These are phyloP conservation scores for Hyaloscypha hepaticicola DNA, from an alignment of 495 filamentous ascomycete species.

Conservation along the genomic window DNA sequence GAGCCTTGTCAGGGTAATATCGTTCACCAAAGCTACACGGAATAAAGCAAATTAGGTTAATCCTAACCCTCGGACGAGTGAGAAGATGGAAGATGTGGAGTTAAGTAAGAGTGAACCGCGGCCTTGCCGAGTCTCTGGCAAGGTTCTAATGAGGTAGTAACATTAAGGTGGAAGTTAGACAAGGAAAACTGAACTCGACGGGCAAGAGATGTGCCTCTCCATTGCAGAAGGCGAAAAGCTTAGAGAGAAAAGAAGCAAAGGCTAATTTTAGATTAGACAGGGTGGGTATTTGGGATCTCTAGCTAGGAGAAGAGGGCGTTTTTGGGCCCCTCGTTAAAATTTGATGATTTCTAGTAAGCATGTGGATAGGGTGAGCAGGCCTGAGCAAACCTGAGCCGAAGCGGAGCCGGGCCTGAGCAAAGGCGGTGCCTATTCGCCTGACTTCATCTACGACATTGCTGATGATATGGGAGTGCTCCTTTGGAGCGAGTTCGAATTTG, in stretches of 20 bases:
- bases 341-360: slow-evolving; percentile 12
- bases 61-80: no score
- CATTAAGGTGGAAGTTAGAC: no score
- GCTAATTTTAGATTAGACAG: slow-evolving; percentile 20
- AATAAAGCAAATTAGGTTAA: no score
- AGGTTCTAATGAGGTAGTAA: no score
- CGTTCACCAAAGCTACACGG: no score
- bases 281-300: slow-evolving; percentile 19
- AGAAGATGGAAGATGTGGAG: no score
- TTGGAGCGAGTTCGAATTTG: slow-evolving; percentile 86
- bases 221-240: background rate
- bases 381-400: slow-evolving; percentile 14
- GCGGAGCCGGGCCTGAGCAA: slow-evolving; percentile 73
- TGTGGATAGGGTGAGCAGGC: background rate
- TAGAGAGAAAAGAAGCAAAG: slow-evolving; percentile 15
- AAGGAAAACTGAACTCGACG: background rate
- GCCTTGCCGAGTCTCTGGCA: no score
- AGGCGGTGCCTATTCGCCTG: slow-evolving; percentile 74
- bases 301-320: slow-evolving; percentile 11
- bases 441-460: slow-evolving; percentile 70
- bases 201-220: slow-evolving; percentile 39
- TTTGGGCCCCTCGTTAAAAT: slow-evolving; percentile 7
- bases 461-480: slow-evolving; percentile 73
- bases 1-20: no score
- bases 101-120: no score